Evolutionary conservation across 2,329 filamentous ascomycete species (phyloP).

Genomic region (Acrocalymma vagum): DNA sequence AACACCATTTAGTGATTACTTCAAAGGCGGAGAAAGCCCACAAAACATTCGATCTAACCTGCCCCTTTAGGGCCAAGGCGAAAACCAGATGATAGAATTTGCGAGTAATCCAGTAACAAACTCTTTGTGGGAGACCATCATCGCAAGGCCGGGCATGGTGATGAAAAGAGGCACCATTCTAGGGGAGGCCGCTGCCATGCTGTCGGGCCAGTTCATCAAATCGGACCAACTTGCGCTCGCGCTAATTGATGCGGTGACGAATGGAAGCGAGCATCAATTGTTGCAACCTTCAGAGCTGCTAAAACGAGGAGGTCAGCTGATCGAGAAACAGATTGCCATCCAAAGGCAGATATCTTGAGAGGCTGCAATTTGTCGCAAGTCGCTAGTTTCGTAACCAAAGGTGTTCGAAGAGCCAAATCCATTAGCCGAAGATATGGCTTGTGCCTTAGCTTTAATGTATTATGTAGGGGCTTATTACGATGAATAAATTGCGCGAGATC

Average conservation of each 20-base stretch:
- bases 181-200: slow-evolving; percentile 15
- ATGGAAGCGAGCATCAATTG: slow-evolving; percentile 19
- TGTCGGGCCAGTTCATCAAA: slow-evolving; percentile 23
- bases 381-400: too few relatives aligned
- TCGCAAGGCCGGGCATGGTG: slow-evolving; percentile 21
- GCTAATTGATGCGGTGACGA: slow-evolving; percentile 16
- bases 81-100: slow-evolving; percentile 23
- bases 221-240: slow-evolving; percentile 27
- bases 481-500: too few relatives aligned
- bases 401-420: too few relatives aligned
- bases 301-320: slow-evolving; percentile 14
- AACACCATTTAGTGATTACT: too few relatives aligned
- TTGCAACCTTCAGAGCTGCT: slow-evolving; percentile 11
- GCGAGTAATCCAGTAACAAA: slow-evolving; percentile 9
- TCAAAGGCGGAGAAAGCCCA: too few relatives aligned
- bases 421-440: too few relatives aligned
- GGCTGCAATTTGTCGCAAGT: too few relatives aligned
- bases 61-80: slow-evolving; percentile 19
- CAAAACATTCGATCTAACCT: too few relatives aligned
- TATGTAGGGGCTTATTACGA: too few relatives aligned
- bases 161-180: slow-evolving; percentile 13
- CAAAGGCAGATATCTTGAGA: too few relatives aligned
- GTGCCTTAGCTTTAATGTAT: too few relatives aligned
- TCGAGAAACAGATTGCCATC: neutral
- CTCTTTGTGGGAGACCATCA: slow-evolving; percentile 21